Evolutionary conservation across 306 rosid species (phyloP).

Genomic region (Cucurbita pepo): DNA sequence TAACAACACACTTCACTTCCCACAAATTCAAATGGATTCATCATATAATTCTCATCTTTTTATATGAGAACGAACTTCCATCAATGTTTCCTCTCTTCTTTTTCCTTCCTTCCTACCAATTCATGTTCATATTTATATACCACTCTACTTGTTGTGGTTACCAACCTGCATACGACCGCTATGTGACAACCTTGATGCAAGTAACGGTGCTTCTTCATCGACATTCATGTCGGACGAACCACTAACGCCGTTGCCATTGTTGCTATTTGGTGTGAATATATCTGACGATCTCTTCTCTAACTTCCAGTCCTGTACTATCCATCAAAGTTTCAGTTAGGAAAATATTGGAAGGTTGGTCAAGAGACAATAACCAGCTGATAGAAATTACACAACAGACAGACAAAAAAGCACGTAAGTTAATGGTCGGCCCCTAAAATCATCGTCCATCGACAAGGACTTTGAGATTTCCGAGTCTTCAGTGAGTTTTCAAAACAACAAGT

Average conservation of each 20-base stretch:
- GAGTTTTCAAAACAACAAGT: not conserved
- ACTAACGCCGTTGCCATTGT: constrained; percentile 15
- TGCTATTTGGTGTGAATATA: constrained; percentile 27
- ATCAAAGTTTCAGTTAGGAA: not conserved
- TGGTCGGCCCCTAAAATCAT: not conserved
- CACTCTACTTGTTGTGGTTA: constrained; percentile 26
- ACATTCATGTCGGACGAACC: constrained; percentile 18
- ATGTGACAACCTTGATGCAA: constrained; percentile 63
- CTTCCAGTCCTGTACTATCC: constrained; percentile 65
- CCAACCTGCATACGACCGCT: constrained; percentile 46
- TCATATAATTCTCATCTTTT: not conserved
- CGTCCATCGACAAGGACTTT: not conserved
- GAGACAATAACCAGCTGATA: not conserved
- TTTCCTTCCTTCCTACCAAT: not conserved
- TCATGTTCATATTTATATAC: constrained; percentile 7
- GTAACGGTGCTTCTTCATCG: constrained; percentile 64
- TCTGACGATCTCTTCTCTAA: constrained; percentile 73
- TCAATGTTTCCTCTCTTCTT: not conserved
- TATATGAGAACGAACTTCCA: not conserved
- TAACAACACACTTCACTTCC: not conserved
- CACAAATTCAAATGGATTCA: not conserved
- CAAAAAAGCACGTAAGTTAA: not conserved
- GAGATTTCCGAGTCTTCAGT: not conserved
- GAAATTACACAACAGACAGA: not conserved
- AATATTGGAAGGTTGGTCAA: not conserved